A percentile compares a stretch with the other conserved stretches of the same genome.
Conservation (phyloP, 768 basidiomycete genomes). For the Paxillus ammoniavirescens region DNA sequence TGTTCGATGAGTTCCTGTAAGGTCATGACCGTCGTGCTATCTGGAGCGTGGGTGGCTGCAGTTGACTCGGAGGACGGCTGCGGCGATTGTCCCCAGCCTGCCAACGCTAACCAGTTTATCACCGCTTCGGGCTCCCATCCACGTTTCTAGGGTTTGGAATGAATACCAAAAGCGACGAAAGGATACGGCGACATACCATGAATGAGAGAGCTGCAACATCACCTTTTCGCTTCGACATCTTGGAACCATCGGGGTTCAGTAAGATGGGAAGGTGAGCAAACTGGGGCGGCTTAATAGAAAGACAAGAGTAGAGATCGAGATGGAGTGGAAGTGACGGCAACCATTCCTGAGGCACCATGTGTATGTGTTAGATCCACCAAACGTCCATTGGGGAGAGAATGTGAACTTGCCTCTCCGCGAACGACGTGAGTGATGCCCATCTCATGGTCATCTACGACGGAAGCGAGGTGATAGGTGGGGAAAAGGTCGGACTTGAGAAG, state of each 20-base stretch:
- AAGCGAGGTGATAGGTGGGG: slow-evolving; percentile 96
- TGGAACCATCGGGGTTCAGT: slow-evolving; percentile 85
- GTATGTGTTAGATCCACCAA: background rate
- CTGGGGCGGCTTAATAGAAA: slow-evolving; percentile 67
- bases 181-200: slow-evolving; percentile 50
- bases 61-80: slow-evolving; percentile 21
- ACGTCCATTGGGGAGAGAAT: background rate
- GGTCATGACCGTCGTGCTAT: slow-evolving; percentile 63
- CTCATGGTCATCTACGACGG: slow-evolving; percentile 91
- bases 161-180: background rate
- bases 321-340: slow-evolving; percentile 90
- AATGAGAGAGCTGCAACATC: slow-evolving; percentile 87
- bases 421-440: slow-evolving; percentile 97
- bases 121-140: slow-evolving; percentile 92
- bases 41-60: slow-evolving; percentile 45
- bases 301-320: slow-evolving; percentile 80
- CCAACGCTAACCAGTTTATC: slow-evolving; percentile 89
- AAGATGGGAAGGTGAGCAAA: slow-evolving; percentile 93
- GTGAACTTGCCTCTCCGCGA: slow-evolving; percentile 74
- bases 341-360: slow-evolving; percentile 72
- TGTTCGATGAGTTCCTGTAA: slow-evolving; percentile 63
- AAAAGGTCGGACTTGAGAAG: slow-evolving; percentile 89
- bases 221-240: slow-evolving; percentile 93
- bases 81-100: slow-evolving; percentile 83
- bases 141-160: slow-evolving; percentile 46